Base-by-base conservation (phyloP, 1,284 basidiomycete species). In the Ceratobasidium sp. region DNA sequence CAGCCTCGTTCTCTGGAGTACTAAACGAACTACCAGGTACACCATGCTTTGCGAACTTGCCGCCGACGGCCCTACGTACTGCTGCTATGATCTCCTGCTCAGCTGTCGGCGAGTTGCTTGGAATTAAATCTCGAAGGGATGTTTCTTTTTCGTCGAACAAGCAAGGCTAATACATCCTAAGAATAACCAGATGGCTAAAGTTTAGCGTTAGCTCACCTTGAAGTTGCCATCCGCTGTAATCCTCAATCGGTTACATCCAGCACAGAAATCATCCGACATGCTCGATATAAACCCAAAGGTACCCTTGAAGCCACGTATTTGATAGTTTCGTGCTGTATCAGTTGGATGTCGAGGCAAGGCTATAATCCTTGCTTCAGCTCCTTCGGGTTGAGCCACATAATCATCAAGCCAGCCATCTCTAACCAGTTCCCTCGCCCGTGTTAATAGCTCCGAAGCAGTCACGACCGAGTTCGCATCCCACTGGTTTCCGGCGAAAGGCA, bases 191-290 rank as follows among this genome's bases (percentile, higher is more conserved):
- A n/a, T 33, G 55, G 67, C 60, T 61, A 39, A 76, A 42, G 39
- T n/a, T 10, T n/a, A 39, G 39, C 5, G 72, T 63, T 51, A 39
- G 68, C 85, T 82, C 82, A 91, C 95, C 89, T 97, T 97, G 82
- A 97, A 93, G 84, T 96, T 91, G 4, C 96, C 95, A 83, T 97
- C 95, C 18, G 95, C 94, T 44, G 94, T 96, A 69, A 97, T 87
- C 58, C 96, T 89, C 76, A 97, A 86, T 80, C 95, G 89, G 83
- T 96, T 96, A 86, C 95, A 97, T 1, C 92, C 92, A 3, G 90
- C 89, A 84, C 95, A 97, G 83, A 97, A 96, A 85, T 96, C 95
- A 84, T 97, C 95, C 42, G 95, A 96, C 95, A 96, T 95, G 86
- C 93, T 94, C 82, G 92, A 94, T 83, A 97, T 97, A 86, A 97